These are phyloP conservation scores for Prunus kanzakura DNA, from an alignment of 306 rosid genomes.

Conservation along the genomic window DNA sequence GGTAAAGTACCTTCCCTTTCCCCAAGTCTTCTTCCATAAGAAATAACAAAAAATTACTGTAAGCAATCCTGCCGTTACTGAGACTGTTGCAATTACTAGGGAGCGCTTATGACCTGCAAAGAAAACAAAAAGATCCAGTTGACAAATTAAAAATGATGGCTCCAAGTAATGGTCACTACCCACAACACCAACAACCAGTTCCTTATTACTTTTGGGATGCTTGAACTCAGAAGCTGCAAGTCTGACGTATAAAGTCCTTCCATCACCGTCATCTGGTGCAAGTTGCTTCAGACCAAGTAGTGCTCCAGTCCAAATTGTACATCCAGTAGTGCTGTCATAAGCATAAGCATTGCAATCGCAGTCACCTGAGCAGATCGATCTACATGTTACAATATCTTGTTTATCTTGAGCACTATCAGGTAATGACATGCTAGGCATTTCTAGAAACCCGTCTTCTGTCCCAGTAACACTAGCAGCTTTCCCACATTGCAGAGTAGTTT, in stretches of 20 bases:
- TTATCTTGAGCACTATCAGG: too few relatives aligned
- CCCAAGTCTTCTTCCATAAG: neutral
- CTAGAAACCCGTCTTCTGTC: conserved; percentile 37
- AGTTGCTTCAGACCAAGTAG: conserved; percentile 31
- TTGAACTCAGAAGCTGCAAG: conserved; percentile 52
- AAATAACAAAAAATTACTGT: neutral
- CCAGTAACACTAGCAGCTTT: conserved; percentile 16
- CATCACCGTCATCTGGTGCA: conserved; percentile 26
- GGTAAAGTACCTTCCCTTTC: neutral
- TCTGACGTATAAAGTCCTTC: conserved; percentile 37
- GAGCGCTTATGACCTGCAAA: neutral
- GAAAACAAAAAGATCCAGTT: neutral
- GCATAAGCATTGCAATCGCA: conserved; percentile 66
- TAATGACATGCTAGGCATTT: conserved; percentile 12
- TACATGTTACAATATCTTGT: conserved; percentile 28
- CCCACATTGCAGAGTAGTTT: conserved; percentile 31
- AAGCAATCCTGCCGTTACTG: neutral
- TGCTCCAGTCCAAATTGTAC: conserved; percentile 4
- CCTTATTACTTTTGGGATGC: conserved; percentile 17
- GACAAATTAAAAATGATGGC: neutral
- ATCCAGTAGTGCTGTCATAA: neutral
- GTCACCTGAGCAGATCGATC: conserved; percentile 16
- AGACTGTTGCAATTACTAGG: neutral
- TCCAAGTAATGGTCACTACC: neutral
- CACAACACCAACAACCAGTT: conserved; percentile 26